phyloP scores from a whole-genome alignment of 164 flowering plant species.

The Macadamia integrifolia region DNA sequence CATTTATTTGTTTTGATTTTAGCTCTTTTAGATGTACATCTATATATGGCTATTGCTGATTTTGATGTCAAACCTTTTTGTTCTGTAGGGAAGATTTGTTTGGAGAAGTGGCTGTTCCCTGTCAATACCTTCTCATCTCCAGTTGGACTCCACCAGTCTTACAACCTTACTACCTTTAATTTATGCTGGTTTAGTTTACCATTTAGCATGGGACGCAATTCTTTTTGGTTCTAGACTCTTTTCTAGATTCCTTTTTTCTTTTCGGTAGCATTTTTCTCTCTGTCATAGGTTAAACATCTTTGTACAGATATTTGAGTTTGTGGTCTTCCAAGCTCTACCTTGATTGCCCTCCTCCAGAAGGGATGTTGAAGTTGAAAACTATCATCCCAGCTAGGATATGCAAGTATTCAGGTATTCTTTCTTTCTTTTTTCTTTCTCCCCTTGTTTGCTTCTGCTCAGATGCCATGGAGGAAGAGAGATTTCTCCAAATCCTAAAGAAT shows the following conservation, averaged over 20 bases:
- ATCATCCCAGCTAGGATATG: not conserved
- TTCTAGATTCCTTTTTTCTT: no score
- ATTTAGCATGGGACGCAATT: no score
- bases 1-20: no score
- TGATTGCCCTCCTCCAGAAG: not conserved
- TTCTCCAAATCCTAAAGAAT: not conserved
- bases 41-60: not conserved
- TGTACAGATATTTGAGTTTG: no score
- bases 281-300: no score
- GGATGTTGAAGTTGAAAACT: not conserved
- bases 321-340: no score
- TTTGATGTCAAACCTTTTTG: not conserved
- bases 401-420: not conserved
- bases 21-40: no score
- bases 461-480: not conserved
- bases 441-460: not conserved
- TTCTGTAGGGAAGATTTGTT: constrained; percentile 8
- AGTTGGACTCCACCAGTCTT: not conserved
- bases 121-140: no score
- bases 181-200: no score
- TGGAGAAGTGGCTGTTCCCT: constrained; percentile 1
- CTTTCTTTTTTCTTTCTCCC: not conserved
- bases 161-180: no score
- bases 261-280: no score
- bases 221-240: no score